Evolutionary conservation across 352 stramenopile species (phyloP).

Genomic region (Phytophthora megakarya): DNA sequence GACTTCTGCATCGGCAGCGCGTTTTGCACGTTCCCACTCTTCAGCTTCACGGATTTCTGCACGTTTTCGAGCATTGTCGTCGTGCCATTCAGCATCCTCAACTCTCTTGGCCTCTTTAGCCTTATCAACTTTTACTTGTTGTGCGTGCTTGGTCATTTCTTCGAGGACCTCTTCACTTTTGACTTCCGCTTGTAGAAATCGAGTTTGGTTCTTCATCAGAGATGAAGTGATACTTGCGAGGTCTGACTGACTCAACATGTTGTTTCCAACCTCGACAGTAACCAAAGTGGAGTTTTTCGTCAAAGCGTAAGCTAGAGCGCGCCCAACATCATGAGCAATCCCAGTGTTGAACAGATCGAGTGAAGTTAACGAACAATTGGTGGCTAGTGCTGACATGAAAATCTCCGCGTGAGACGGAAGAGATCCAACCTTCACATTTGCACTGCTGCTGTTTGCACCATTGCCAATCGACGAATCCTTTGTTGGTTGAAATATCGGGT

Average conservation of each 20-base stretch:
- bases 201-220: conserved; percentile 51
- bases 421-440: conserved; percentile 1
- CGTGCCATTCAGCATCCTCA: conserved; percentile 54
- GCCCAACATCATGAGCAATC: conserved; percentile 55
- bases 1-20: conserved; percentile 49
- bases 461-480: conserved; percentile 25
- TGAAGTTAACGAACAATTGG: conserved; percentile 47
- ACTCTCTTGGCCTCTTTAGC: conserved; percentile 42
- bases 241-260: conserved; percentile 53
- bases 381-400: conserved; percentile 45
- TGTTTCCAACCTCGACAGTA: conserved; percentile 55
- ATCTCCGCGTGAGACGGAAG: conserved; percentile 30
- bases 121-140: conserved; percentile 41
- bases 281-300: conserved; percentile 56
- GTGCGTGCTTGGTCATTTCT: conserved; percentile 38
- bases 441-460: conserved; percentile 6
- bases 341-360: conserved; percentile 70
- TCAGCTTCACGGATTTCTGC: conserved; percentile 50
- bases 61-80: conserved; percentile 54
- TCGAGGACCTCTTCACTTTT: conserved; percentile 28
- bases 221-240: conserved; percentile 46
- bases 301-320: conserved; percentile 46
- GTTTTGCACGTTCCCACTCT: conserved; percentile 54
- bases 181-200: conserved; percentile 32
- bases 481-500: conserved; percentile 43